Evolutionary conservation across 2,329 filamentous ascomycete species (phyloP).

Genomic region (Shiraia bambusicola): DNA sequence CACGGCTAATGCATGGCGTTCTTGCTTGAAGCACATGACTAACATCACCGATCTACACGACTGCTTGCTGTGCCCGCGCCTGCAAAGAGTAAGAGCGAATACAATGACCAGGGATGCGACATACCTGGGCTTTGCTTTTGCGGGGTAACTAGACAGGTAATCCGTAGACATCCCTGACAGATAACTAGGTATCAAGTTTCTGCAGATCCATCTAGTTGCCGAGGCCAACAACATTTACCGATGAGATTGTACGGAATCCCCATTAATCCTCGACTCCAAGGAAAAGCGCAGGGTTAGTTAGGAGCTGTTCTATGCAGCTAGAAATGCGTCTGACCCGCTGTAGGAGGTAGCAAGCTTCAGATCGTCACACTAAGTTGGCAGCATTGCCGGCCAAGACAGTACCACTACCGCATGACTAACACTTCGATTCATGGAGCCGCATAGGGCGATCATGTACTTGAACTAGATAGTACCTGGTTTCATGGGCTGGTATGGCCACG

Average conservation of each 20-base stretch:
- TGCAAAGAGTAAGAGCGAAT: no score
- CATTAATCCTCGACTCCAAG: background rate
- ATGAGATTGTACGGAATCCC: background rate
- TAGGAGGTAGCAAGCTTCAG: background rate
- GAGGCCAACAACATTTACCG: background rate
- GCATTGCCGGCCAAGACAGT: background rate
- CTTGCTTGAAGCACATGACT: no score
- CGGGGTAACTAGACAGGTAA: no score
- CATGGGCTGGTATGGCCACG: no score
- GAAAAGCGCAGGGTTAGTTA: no score
- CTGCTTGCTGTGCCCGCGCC: no score
- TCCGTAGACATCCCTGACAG: slow-evolving; percentile 3
- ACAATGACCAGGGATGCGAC: background rate
- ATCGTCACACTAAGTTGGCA: background rate
- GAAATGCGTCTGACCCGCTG: background rate
- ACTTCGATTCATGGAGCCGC: background rate
- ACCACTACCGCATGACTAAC: background rate
- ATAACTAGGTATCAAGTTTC: background rate
- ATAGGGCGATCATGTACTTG: no score
- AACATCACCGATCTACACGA: no score
- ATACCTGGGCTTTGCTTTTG: slow-evolving; percentile 2
- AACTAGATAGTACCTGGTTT: no score
- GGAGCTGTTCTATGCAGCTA: no score
- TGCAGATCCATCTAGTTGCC: background rate
- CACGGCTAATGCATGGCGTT: no score